These are phyloP conservation scores for Paecilomyces variotii DNA, from an alignment of 2,329 filamentous ascomycete genomes.

Conservation along the genomic window DNA sequence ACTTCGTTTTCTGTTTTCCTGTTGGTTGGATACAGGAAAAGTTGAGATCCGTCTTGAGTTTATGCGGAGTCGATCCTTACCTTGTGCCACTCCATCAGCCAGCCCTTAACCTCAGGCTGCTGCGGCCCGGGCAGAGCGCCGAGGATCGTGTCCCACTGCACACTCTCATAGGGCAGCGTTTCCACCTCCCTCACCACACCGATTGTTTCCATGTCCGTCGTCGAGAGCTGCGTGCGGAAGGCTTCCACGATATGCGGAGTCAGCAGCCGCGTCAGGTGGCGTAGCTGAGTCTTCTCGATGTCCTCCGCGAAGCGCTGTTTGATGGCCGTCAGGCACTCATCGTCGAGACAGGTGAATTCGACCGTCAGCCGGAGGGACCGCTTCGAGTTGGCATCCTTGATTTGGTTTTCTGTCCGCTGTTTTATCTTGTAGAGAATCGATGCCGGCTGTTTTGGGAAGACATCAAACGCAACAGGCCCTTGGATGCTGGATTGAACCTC, in stretches of 20 bases:
- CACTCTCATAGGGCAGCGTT: constrained; percentile 43
- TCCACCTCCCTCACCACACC: constrained; percentile 47
- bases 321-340: constrained; percentile 54
- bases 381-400: constrained; percentile 14
- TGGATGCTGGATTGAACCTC: constrained; percentile 45
- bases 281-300: constrained; percentile 41
- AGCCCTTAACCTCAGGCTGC: constrained; percentile 38
- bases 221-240: constrained; percentile 39
- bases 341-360: constrained; percentile 67
- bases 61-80: constrained; percentile 24
- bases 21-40: not conserved
- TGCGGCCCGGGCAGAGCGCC: constrained; percentile 40
- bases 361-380: constrained; percentile 53
- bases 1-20: not conserved
- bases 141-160: constrained; percentile 48
- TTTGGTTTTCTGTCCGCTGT: constrained; percentile 11
- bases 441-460: constrained; percentile 76
- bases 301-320: constrained; percentile 39
- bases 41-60: not conserved
- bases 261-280: constrained; percentile 43
- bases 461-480: constrained; percentile 42
- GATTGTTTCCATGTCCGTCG: constrained; percentile 46
- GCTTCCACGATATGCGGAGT: constrained; percentile 42
- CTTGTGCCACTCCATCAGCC: constrained; percentile 52
- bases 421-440: constrained; percentile 72